Conservation (phyloP, 139 green algal genomes). For the Chlorella sorokiniana region DNA sequence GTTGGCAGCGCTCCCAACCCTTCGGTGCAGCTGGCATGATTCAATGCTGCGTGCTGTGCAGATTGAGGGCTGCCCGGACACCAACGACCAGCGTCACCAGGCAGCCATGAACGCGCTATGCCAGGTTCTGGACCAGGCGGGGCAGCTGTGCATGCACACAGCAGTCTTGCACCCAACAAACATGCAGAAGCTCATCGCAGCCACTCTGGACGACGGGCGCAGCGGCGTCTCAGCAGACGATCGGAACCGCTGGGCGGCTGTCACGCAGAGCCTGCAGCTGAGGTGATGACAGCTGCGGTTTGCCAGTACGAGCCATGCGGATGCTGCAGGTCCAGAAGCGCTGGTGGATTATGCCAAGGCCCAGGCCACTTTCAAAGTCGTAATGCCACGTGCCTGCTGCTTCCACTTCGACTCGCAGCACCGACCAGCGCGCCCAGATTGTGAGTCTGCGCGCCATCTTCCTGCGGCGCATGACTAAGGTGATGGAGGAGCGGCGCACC, state of each 20-base stretch:
- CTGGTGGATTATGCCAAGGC: no score
- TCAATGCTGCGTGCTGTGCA: background rate
- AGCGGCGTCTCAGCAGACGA: conserved; percentile 42
- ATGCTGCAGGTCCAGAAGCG: no score
- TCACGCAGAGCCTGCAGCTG: conserved; percentile 37
- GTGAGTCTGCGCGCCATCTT: conserved; percentile 45
- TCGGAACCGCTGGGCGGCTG: conserved; percentile 31
- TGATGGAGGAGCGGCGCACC: conserved; percentile 41
- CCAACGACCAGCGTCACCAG: conserved; percentile 11
- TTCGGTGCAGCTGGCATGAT: no score
- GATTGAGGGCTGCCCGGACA: conserved; percentile 38
- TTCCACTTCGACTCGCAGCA: no score
- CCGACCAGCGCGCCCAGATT: conserved; percentile 42
- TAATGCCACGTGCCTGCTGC: background rate
- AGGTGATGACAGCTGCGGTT: background rate
- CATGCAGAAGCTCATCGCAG: conserved; percentile 52
- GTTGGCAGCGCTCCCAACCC: background rate
- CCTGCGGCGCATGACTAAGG: conserved; percentile 41
- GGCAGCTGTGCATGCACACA: conserved; percentile 52
- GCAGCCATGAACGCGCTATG: conserved; percentile 31
- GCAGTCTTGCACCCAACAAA: conserved; percentile 52
- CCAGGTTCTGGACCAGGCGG: conserved; percentile 40
- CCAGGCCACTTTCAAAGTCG: background rate
- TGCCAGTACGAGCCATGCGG: no score
- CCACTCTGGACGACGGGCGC: conserved; percentile 46